Percentiles rank a stretch among this genome's conserved stretches.
Evolutionary conservation across 164 flowering plant species (phyloP).

Genomic region (Annona squamosa): DNA sequence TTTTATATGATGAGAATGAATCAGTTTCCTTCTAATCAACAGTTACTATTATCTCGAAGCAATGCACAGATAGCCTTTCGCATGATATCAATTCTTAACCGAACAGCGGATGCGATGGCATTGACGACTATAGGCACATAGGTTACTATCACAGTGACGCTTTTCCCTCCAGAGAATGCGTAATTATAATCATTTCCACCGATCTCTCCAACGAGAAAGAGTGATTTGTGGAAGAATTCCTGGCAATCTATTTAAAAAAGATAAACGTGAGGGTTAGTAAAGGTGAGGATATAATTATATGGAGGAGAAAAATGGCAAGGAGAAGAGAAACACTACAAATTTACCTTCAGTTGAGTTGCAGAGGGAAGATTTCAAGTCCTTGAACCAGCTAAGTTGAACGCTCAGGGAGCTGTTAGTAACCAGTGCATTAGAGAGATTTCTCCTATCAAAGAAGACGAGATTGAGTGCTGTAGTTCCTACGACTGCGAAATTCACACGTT

Average conservation of each 20-base stretch:
- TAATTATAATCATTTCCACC: conserved; percentile 61
- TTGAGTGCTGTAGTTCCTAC: conserved; percentile 51
- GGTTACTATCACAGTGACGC: conserved; percentile 19
- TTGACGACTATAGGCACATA: conserved; percentile 33
- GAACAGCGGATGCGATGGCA: conserved; percentile 22
- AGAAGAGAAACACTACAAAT: neutral
- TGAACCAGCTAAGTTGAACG: conserved; percentile 51
- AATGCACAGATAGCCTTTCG: too few relatives aligned
- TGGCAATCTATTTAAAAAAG: conserved; percentile 28
- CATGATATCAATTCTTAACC: conserved; percentile 17
- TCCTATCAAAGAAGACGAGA: conserved; percentile 15
- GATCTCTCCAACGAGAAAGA: conserved; percentile 63
- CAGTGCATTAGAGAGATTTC: conserved; percentile 4
- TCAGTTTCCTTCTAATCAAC: neutral
- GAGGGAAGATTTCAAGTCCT: conserved; percentile 33
- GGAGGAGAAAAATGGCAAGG: neutral
- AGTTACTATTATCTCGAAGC: neutral
- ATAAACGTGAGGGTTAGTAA: neutral
- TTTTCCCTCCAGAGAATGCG: conserved; percentile 19
- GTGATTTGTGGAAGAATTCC: conserved; percentile 30
- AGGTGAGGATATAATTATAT: neutral
- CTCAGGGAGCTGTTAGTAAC: conserved; percentile 35
- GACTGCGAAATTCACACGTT: conserved; percentile 53
- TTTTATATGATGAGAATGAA: neutral
- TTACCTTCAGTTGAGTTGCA: conserved; percentile 37